Base-by-base conservation (phyloP, 192 early-diverging fungal species). In the Endogone sp. region DNA sequence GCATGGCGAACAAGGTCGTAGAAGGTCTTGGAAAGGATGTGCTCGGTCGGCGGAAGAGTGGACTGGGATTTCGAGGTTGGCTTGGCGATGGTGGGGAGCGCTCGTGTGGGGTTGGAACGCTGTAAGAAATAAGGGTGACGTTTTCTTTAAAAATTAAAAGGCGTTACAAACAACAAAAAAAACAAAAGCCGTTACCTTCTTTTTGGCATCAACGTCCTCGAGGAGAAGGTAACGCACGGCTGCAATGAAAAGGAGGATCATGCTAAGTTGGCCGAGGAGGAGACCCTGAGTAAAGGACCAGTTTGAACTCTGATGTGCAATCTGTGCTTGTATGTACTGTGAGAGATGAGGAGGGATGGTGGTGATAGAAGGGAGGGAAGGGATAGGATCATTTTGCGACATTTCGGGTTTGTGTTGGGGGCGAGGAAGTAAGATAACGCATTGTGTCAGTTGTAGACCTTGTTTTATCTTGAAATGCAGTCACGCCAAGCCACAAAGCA, bases 1-100 rank as follows among this genome's bases (percentile, higher is more conserved):
- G 77, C 67, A 31, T 84, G 85, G 56, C 83, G 77, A 25, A 80
- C 65, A 23, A 83, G 59, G 62, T 88, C 84, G 64, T 88, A 85
- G 23, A 82, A 76, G 11, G 81, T 88, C 56, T 85, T 88, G 11
- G 86, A 84, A 54, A 85, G 69, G 61, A 87, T 85, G 11, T 73
- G 64, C 8, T 81, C 75, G 16, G 78, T 77, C 23, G 90, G 85
- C 22, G 58, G 37, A 16, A 49, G 37, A 16, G 37, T 49, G 16
- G 37, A 11, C 16, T 79, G 81, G 61, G 81, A 84, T 66, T 84
- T 82, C 44, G 85, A 72, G 30, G 72, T 78, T 26, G 61, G 59
- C 29, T 71, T 73, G 26, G 80, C 70, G 64, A 71, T 71, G 63
- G 84, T 81, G 60, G 86, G 31, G 66, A 88, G 74, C 65, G 86